Base-by-base conservation (phyloP, 2,329 filamentous ascomycete genomes). In the Colletotrichum caudatum region DNA sequence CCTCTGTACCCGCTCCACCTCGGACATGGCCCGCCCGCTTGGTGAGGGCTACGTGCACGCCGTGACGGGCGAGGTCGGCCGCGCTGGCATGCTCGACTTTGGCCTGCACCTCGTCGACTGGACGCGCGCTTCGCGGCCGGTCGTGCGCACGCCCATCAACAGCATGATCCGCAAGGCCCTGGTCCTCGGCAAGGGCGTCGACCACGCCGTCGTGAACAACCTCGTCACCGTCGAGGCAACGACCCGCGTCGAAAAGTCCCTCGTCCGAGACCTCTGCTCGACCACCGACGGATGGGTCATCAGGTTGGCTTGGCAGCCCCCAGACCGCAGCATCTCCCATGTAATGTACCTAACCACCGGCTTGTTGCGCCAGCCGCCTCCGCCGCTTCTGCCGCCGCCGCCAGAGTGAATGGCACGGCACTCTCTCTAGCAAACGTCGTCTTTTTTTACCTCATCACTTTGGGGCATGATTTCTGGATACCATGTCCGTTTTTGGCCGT, bases 281-380 rank as follows among this genome's bases (percentile, higher is more conserved):
- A 53, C 53, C 16, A 66, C 67, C 11, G 57, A 48, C 14, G 70
- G 67, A 44, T 71, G 41, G 35, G 70, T 71, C 20, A 57, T 72
- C 41, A 63, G 64, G 62, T 48, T 72, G 33, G 62, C 67, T 35
- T 72, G 70, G 70, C 70, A 72, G 50, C 67, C 70, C n/a, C 69
- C 69, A 11, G 66, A 70, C 66, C 39, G 69, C 23, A 61, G 44
- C 26, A 50, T 70, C 3, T 72, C 69, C 56, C 66, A 65, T 18
- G 54, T 70, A n/a, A 72, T 72, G 69, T 57, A 72, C 50, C 33
- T 72, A n/a, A 70, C 69, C 39, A 72, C 69, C 23, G 69, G 59
- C 69, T 51, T 18, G 37, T 3, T 20, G 37, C 35, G 60, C 12
- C 33, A 29, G 3, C 29, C 16, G 14, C 46, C 33, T n/a, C n/a